These are phyloP conservation scores for Eimeria brunetti DNA, from an alignment of 169 alveolate genomes.

Conservation along the genomic window DNA sequence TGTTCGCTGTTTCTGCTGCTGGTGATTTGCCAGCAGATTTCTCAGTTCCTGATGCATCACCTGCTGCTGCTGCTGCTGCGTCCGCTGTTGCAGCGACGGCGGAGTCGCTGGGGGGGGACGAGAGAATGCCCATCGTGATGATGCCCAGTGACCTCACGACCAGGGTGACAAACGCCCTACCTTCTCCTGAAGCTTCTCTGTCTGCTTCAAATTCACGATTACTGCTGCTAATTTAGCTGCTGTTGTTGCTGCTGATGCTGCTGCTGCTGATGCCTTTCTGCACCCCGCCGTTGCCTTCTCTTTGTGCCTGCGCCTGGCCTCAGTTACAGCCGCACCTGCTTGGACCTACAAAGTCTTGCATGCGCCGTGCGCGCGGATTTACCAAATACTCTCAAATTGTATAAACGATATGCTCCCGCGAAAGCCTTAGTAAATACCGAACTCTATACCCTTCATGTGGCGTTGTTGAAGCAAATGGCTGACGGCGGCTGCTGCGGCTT, in stretches of 20 bases:
- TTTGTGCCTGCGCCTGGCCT: neutral
- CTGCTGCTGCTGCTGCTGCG: slow-evolving; percentile 27
- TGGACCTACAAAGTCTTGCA: neutral
- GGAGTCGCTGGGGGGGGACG: slow-evolving; percentile 22
- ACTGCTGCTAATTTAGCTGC: neutral
- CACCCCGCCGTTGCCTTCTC: neutral
- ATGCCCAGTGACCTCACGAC: neutral
- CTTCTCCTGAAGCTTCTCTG: neutral
- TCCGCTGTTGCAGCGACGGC: slow-evolving; percentile 24
- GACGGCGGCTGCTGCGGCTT: slow-evolving; percentile 12
- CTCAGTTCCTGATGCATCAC: neutral
- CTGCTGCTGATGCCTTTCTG: neutral
- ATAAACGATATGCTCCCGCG: neutral
- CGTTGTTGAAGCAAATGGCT: neutral
- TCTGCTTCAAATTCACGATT: neutral
- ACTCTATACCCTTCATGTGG: neutral
- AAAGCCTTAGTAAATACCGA: neutral
- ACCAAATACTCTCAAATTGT: neutral
- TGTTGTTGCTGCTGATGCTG: slow-evolving; percentile 6
- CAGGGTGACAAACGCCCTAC: neutral
- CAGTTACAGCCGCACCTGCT: neutral
- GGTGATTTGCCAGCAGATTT: neutral
- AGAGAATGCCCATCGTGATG: slow-evolving; percentile 21
- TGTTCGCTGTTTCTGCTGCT: slow-evolving; percentile 33
- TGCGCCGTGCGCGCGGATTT: neutral